Evolutionary conservation across 2,329 filamentous ascomycete genomes (phyloP).

Genomic region (Cladosporium phlei): DNA sequence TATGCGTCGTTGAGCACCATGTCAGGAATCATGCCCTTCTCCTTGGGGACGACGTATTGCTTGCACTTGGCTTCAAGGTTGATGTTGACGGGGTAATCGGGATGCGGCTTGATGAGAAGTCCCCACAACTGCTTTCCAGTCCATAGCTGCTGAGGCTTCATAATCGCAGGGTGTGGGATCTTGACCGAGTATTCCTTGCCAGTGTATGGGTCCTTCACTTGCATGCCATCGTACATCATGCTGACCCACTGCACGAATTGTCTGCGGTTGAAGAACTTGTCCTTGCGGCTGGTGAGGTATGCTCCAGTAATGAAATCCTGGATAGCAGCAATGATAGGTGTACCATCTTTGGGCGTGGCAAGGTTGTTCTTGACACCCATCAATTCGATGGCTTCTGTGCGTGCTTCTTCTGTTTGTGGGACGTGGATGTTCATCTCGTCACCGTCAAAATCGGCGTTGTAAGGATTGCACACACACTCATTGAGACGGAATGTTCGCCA

Average conservation of each 20-base stretch:
- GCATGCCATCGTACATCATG: slow-evolving; percentile 81
- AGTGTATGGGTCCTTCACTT: slow-evolving; percentile 43
- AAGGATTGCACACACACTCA: slow-evolving; percentile 95
- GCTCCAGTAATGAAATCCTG: slow-evolving; percentile 98
- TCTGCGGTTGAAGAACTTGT: slow-evolving; percentile 84
- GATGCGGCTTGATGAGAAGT: slow-evolving; percentile 84
- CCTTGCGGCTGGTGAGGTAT: slow-evolving; percentile 85
- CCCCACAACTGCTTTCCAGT: slow-evolving; percentile 97
- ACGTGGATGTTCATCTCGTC: slow-evolving; percentile 99
- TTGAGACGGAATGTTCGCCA: slow-evolving; percentile 96
- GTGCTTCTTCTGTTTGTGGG: slow-evolving; percentile 92
- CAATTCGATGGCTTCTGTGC: slow-evolving; percentile 87
- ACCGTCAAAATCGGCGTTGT: slow-evolving; percentile 98
- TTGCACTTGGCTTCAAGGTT: slow-evolving; percentile 92
- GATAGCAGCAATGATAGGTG: slow-evolving; percentile 97
- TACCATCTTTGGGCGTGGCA: slow-evolving; percentile 92
- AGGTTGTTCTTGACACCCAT: slow-evolving; percentile 99
- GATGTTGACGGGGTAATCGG: slow-evolving; percentile 72
- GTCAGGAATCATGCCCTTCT: slow-evolving; percentile 64
- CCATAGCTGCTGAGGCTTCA: slow-evolving; percentile 85
- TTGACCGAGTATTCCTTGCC: slow-evolving; percentile 61
- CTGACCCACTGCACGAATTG: slow-evolving; percentile 86
- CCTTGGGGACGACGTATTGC: slow-evolving; percentile 63
- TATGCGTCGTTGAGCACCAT: slow-evolving; percentile 72
- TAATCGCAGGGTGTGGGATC: slow-evolving; percentile 76